These are phyloP conservation scores for Inga leiocalycina DNA, from an alignment of 306 rosid genomes.

Conservation along the genomic window DNA sequence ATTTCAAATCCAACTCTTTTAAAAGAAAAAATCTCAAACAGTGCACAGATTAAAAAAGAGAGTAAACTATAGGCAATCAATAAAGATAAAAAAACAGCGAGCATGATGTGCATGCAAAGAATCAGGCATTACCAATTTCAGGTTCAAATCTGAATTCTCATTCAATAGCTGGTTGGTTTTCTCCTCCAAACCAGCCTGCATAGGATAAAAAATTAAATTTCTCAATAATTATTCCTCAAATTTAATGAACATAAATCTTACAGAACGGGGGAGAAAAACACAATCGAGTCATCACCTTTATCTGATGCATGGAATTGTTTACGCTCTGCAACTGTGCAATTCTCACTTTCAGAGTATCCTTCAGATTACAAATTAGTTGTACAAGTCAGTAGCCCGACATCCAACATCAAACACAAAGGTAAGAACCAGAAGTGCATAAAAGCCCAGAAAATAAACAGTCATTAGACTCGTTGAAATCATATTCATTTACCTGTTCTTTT, in stretches of 20 bases:
- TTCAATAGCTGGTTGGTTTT: conserved; percentile 45
- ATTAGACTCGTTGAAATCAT: conserved; percentile 26
- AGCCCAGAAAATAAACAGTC: conserved; percentile 22
- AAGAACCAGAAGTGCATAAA: conserved; percentile 12
- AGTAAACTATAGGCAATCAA: conserved; percentile 19
- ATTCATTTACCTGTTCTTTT: conserved; percentile 33
- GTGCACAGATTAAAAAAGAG: conserved; percentile 4
- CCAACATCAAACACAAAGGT: conserved; percentile 18
- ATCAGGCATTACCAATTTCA: conserved; percentile 44
- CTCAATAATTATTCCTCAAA: conserved; percentile 32
- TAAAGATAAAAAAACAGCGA: conserved; percentile 12
- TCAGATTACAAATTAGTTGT: conserved; percentile 38
- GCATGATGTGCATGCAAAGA: conserved; percentile 16
- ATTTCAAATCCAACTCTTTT: conserved; percentile 22
- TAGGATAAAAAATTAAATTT: conserved; percentile 30
- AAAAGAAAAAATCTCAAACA: not conserved
- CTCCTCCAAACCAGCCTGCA: conserved; percentile 58
- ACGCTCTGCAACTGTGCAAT: conserved; percentile 55
- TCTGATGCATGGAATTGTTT: conserved; percentile 57
- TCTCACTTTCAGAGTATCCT: conserved; percentile 63
- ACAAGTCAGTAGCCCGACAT: conserved; percentile 18
- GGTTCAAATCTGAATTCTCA: conserved; percentile 49
- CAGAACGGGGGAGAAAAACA: not conserved
- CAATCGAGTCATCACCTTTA: conserved; percentile 50
- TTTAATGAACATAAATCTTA: conserved; percentile 4